Evolutionary conservation across 2,329 filamentous ascomycete genomes (phyloP), one percentile per base, ranked within the genome.

Genomic region (Myriangium duriaei): DNA sequence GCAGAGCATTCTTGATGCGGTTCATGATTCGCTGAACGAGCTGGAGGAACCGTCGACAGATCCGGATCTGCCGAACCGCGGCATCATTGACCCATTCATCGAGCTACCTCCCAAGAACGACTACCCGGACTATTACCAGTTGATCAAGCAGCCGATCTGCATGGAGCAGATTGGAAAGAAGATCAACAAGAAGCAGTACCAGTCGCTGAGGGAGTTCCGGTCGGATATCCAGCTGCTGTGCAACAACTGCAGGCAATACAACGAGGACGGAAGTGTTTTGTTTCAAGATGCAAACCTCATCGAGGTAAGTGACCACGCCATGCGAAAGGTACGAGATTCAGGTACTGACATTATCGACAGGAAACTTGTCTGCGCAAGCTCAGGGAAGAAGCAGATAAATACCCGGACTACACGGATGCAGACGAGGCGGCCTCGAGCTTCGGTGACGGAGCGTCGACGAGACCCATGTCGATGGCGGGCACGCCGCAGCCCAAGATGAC

Each of bases 161-260:
- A 94, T 96, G 81, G 91, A 94, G 50, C 79, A 86, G 57, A 94
- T 98, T 53, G 77, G 84, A 56, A 83, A 81, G 56, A 88, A 85
- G 68, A 94, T 98, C 64, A 95, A 94, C 67, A 88, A 84, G 61
- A 84, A 92, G 54, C 84, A 95, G 55, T 98, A 98, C 60, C 76
- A 74, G 49, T 81, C 73, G 52, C 62, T 95, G 43, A 76, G 74
- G 54, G 83, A 87, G 49, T 76, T 98, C 69, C 73, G 76, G 39
- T 76, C 74, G 48, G 92, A 98, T 54, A 78, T 98, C 45, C 74
- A 77, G 35, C 64, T 88, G 45, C 73, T 98, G 60, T 91, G 87
- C 58, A 76, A 72, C 55, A 98, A 98, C 59, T 94, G 88, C 47
- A 76, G 85, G 57, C 91, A 82, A 2, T 98, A 93, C 68, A 98